Percentiles rank a stretch among this genome's conserved stretches.
phyloP scores from a whole-genome alignment of 148 eudicot species.

The Diospyros lotus region DNA sequence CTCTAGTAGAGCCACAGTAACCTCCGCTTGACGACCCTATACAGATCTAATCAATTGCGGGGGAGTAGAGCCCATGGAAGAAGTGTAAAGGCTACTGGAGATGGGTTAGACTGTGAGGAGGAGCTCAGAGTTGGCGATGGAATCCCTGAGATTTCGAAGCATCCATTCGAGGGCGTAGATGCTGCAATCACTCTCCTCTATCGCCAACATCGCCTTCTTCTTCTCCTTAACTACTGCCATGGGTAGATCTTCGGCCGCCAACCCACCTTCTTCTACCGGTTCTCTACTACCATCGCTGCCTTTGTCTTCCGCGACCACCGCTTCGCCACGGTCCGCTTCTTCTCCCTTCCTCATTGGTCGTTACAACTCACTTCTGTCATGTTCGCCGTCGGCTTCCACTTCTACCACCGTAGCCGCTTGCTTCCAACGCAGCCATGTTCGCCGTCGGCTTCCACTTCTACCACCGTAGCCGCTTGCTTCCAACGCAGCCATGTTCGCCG shows the following conservation, averaged over 20 bases:
- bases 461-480: too few species aligned
- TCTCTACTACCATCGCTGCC: too few species aligned
- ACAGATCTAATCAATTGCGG: constrained; percentile 32
- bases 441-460: too few species aligned
- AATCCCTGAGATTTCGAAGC: constrained; percentile 31
- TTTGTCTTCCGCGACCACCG: too few species aligned
- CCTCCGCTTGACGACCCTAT: constrained; percentile 43
- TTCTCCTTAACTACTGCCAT: constrained; percentile 24
- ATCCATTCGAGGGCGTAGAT: constrained; percentile 49
- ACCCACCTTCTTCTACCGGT: constrained; percentile 1
- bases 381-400: too few species aligned
- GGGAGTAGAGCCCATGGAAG: constrained; percentile 44
- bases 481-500: too few species aligned
- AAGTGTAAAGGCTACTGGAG: constrained; percentile 33
- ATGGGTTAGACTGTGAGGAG: constrained; percentile 41
- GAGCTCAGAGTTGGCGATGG: constrained; percentile 26
- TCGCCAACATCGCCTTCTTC: constrained; percentile 51
- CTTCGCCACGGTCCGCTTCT: too few species aligned
- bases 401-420: too few species aligned
- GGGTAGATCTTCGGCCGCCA: background rate
- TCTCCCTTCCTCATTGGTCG: too few species aligned
- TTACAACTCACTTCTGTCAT: too few species aligned
- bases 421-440: too few species aligned
- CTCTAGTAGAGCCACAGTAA: constrained; percentile 42
- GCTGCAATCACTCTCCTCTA: constrained; percentile 55